Evolutionary conservation across 2,329 filamentous ascomycete genomes (phyloP).

Genomic region (Monilinia vaccinii-corymbosi): DNA sequence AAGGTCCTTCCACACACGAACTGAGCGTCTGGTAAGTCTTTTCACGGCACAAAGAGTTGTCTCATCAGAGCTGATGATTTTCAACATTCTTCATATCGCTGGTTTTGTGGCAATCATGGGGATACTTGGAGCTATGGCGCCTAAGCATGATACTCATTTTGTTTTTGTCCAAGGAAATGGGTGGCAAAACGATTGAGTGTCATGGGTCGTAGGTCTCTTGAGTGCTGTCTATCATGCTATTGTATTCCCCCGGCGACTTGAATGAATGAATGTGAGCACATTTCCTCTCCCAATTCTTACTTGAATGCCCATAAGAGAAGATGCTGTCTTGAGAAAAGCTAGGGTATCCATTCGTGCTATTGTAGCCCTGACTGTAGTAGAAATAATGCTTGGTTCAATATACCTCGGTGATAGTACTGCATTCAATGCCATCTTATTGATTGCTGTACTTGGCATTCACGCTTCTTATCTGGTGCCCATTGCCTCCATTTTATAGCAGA

Average conservation of each 20-base stretch:
- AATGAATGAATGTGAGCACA: constrained; percentile 21
- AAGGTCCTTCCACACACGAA: constrained; percentile 33
- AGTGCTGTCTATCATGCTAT: constrained; percentile 35
- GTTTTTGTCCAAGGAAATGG: constrained; percentile 37
- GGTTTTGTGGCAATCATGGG: constrained; percentile 35
- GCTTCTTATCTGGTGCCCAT: constrained; percentile 36
- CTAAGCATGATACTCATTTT: constrained; percentile 36
- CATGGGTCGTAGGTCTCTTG: constrained; percentile 40
- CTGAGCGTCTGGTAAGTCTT: constrained; percentile 26
- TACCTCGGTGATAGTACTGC: constrained; percentile 39
- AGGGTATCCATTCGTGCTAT: constrained; percentile 33
- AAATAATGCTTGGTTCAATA: constrained; percentile 37
- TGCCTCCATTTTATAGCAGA: constrained; percentile 32
- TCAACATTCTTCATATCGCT: constrained; percentile 25
- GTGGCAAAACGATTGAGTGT: constrained; percentile 36
- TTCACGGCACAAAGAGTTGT: neutral
- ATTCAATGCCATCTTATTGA: constrained; percentile 38
- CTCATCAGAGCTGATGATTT: neutral
- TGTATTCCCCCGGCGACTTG: constrained; percentile 36
- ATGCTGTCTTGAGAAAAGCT: neutral
- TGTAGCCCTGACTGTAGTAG: constrained; percentile 34
- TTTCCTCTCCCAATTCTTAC: neutral
- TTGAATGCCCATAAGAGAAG: neutral
- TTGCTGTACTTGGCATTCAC: constrained; percentile 37
- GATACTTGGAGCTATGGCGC: constrained; percentile 31